These are phyloP conservation scores for Puccinia horiana DNA, from an alignment of 1,284 basidiomycete species.

Conservation along the genomic window DNA sequence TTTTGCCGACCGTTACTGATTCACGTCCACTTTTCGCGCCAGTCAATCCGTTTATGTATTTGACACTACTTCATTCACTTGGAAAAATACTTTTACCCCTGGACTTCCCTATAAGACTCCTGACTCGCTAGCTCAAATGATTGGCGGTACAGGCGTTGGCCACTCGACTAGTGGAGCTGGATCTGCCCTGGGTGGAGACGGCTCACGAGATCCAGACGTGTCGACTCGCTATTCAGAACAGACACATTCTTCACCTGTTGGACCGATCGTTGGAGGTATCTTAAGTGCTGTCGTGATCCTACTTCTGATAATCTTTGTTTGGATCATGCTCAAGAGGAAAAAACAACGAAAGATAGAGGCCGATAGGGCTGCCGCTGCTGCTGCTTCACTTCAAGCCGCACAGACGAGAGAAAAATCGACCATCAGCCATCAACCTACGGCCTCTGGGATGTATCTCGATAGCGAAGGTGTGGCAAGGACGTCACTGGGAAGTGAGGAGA, in stretches of 20 bases:
- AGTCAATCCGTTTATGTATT: constrained; percentile 53
- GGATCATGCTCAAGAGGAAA: constrained; percentile 30
- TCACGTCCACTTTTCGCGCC: background rate
- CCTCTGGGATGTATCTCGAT: constrained; percentile 29
- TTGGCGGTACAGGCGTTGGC: constrained; percentile 52
- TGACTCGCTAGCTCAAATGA: constrained; percentile 50
- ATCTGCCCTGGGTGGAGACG: constrained; percentile 51
- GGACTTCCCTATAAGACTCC: constrained; percentile 52
- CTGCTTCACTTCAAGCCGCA: constrained; percentile 17
- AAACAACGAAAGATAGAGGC: constrained; percentile 1
- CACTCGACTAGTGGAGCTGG: constrained; percentile 50
- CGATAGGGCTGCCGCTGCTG: background rate
- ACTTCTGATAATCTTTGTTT: constrained; percentile 18
- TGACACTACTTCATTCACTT: constrained; percentile 51
- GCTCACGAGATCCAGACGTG: constrained; percentile 36
- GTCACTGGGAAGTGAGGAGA: constrained; percentile 25
- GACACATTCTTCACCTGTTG: background rate
- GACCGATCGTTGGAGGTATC: constrained; percentile 28
- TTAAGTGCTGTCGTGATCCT: constrained; percentile 25
- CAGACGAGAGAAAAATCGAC: constrained; percentile 15
- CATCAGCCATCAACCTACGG: background rate
- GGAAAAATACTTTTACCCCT: constrained; percentile 52
- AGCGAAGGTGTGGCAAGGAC: constrained; percentile 10
- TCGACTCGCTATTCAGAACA: constrained; percentile 10
- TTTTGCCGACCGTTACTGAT: background rate